These are phyloP conservation scores for Ophiostoma ips DNA, from an alignment of 2,329 filamentous ascomycete genomes.

Conservation along the genomic window DNA sequence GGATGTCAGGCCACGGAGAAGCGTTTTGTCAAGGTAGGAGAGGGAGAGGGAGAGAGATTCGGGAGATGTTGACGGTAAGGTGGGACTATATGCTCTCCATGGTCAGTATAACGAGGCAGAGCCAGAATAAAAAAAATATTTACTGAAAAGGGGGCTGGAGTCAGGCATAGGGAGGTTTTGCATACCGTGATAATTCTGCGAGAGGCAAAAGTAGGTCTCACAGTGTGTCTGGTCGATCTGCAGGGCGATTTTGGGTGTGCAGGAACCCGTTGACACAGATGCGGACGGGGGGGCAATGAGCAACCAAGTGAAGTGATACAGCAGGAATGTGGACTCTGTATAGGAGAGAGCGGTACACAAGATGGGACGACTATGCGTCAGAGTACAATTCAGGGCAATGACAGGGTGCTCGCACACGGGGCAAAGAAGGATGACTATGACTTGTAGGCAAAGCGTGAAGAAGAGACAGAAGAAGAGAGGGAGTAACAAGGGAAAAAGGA, in stretches of 20 bases:
- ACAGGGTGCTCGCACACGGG: too few relatives aligned
- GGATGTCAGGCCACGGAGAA: not conserved
- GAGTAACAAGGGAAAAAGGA: too few relatives aligned
- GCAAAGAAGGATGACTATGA: too few relatives aligned
- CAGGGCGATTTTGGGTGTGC: not conserved
- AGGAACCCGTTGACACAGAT: constrained; percentile 2
- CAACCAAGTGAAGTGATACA: not conserved
- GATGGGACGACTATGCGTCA: too few relatives aligned
- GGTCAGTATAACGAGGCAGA: too few relatives aligned
- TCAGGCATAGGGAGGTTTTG: too few relatives aligned
- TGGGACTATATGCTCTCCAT: not conserved
- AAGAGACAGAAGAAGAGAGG: too few relatives aligned
- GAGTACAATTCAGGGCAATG: too few relatives aligned
- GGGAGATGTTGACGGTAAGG: not conserved
- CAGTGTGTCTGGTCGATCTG: not conserved
- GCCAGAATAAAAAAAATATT: too few relatives aligned
- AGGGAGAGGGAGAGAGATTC: not conserved
- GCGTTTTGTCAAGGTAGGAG: not conserved
- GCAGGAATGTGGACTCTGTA: not conserved
- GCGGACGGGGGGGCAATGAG: not conserved
- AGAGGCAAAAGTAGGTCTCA: not conserved
- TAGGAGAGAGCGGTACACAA: too few relatives aligned
- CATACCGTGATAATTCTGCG: not conserved
- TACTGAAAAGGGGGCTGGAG: too few relatives aligned
- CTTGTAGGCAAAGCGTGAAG: too few relatives aligned